Conservation (phyloP, 257 asterid genomes). For the Cruciata laevipes region DNA sequence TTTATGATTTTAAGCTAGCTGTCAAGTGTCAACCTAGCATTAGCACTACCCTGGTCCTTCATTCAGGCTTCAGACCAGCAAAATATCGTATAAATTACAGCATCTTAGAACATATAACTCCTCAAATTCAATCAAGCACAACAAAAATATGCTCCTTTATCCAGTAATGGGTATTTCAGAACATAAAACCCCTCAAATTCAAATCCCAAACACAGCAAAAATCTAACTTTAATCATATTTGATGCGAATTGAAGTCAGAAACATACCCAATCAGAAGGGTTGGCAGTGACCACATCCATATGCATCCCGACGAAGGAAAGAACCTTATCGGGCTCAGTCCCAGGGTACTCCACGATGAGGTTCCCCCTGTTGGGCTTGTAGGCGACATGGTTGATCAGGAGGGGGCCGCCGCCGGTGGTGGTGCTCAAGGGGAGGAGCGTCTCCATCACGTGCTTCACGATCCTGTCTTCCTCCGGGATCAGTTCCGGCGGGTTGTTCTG, state of each 20-base stretch:
- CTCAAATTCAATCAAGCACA: background rate
- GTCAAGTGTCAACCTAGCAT: no score
- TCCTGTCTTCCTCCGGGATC: constrained; percentile 93
- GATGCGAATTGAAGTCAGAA: background rate
- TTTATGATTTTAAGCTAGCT: no score
- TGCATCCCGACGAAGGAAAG: constrained; percentile 97
- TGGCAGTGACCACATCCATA: constrained; percentile 97
- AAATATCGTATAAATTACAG: background rate
- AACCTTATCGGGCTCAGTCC: constrained; percentile 65
- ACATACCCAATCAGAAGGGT: constrained; percentile 80
- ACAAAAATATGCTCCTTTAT: no score
- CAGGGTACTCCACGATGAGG: constrained; percentile 94
- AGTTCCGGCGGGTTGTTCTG: constrained; percentile 97
- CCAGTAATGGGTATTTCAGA: background rate
- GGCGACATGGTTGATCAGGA: constrained; percentile 60
- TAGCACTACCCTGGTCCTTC: no score
- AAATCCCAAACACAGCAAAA: background rate
- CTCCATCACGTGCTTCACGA: constrained; percentile 72
- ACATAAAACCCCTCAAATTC: background rate
- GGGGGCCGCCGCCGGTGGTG: constrained; percentile 82
- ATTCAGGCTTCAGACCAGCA: no score
- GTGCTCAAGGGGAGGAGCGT: constrained; percentile 70
- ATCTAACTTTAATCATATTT: background rate
- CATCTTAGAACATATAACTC: background rate
- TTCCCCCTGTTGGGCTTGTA: constrained; percentile 94